These are phyloP conservation scores for Alternaria sp. DNA, from an alignment of 2,329 filamentous ascomycete species.

Conservation along the genomic window DNA sequence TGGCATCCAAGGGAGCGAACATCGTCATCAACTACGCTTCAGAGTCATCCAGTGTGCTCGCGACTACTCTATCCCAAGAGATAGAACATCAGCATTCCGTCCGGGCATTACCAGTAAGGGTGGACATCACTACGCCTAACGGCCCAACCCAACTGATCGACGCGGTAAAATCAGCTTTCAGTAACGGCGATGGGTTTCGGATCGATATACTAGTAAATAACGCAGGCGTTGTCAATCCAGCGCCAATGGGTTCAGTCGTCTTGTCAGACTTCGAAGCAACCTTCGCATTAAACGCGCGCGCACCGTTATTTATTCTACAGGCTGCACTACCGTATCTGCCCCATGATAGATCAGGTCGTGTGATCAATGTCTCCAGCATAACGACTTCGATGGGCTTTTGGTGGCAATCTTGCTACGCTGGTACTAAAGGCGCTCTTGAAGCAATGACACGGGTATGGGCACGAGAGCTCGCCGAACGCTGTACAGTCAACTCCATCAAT, in stretches of 20 bases:
- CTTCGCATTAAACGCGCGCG: conserved; percentile 65
- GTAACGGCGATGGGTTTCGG: not conserved
- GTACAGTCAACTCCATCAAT: conserved; percentile 70
- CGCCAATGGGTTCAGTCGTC: not conserved
- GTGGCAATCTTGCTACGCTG: conserved; percentile 67
- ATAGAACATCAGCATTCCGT: not conserved
- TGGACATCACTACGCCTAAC: not conserved
- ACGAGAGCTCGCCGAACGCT: conserved; percentile 64
- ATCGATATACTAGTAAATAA: conserved; percentile 4
- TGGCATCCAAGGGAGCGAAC: conserved; percentile 74
- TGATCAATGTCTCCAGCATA: conserved; percentile 68
- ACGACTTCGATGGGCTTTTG: conserved; percentile 63
- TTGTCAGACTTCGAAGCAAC: conserved; percentile 57
- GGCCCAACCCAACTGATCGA: not conserved
- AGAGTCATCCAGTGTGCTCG: conserved; percentile 60
- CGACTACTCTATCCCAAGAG: conserved; percentile 25
- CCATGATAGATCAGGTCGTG: conserved; percentile 67
- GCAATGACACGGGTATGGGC: conserved; percentile 72
- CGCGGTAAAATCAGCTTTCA: not conserved
- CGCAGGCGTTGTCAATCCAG: not conserved
- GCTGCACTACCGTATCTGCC: conserved; percentile 73
- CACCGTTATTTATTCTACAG: conserved; percentile 72
- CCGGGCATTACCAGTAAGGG: not conserved
- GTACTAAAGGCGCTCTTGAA: conserved; percentile 70
- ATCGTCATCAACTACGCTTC: conserved; percentile 76